Evolutionary conservation across 176 grass and related monocot genomes (phyloP), one percentile per base, ranked within the genome.

Genomic region (Metroxylon sagu): DNA sequence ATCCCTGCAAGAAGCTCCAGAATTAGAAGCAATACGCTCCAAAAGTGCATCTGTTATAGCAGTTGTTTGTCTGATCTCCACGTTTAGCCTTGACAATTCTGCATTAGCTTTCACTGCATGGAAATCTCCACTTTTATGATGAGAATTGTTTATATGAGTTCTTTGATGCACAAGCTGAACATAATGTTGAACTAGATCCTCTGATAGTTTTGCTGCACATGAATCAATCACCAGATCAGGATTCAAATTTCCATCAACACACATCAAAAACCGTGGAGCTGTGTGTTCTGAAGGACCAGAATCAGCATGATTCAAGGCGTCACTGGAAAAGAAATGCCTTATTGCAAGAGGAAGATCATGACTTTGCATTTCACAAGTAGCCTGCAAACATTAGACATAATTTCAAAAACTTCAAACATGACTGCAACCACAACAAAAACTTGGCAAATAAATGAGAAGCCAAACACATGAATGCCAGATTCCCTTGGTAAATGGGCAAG

Each of bases 281-380:
- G 81, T 77, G 54, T 88, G 74, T 59, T 85, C 81, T 28, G 71
- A 82, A 65, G 75, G 77, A 73, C 49, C 6, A 60, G 59, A 58
- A 88, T 81, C 19, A 49, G 50, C 70, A 66, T 77, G 63, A 80
- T 78, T 70, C 61, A 85, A 56, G 52, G 76, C 74, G 80, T 81
- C 56, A 54, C 71, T 70, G 50, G 73, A 80, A 76, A 97, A 97
- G 78, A 97, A 97, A 68, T 65, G 62, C 60, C 77, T 87, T 67
- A 91, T 83, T 88, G 69, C 80, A 49, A 59, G 35, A 67, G 92
- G 92, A 85, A 97, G 86, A 70, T 88, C 83, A 82, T 85, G 66
- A 77, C 79, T 78, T 49, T 84, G 71, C 30, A 82, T 54, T 75
- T 97, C 92, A 82, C 78, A 85, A 25, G 92, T 91, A 43, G 35